phyloP scores from a whole-genome alignment of 2,329 filamentous ascomycete species.

The Thelonectria blattea region DNA sequence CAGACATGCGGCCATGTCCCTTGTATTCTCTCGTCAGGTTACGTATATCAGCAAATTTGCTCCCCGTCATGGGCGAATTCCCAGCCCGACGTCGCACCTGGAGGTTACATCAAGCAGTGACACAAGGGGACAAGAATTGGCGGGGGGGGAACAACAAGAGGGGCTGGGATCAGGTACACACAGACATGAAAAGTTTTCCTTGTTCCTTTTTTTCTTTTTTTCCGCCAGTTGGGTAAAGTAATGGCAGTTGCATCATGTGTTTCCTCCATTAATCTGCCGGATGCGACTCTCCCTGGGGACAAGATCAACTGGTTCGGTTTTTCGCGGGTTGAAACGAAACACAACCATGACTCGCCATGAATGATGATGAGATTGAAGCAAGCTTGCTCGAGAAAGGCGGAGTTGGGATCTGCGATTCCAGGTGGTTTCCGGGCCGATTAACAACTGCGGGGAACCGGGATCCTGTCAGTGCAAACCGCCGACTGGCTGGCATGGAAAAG shows the following conservation, averaged over 20 bases:
- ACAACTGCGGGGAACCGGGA: not conserved
- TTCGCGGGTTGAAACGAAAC: not conserved
- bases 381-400: not conserved
- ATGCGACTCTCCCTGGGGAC: not conserved
- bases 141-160: not conserved
- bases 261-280: not conserved
- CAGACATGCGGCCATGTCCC: not conserved
- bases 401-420: conserved; percentile 9
- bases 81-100: not conserved
- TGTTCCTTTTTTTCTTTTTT: too few relatives aligned
- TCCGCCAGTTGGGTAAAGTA: conserved; percentile 1
- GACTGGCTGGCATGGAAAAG: not conserved
- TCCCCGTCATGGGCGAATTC: not conserved
- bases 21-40: too few relatives aligned
- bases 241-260: not conserved
- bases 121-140: not conserved
- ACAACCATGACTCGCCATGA: not conserved
- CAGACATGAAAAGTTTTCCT: not conserved
- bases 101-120: conserved; percentile 8
- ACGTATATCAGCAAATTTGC: not conserved
- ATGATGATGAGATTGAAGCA: not conserved
- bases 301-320: not conserved
- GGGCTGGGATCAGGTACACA: not conserved
- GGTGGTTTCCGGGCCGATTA: conserved; percentile 16
- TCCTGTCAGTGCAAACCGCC: not conserved